These are phyloP conservation scores for Phialemoniopsis sp. DNA, from an alignment of 2,329 filamentous ascomycete species.

Conservation along the genomic window DNA sequence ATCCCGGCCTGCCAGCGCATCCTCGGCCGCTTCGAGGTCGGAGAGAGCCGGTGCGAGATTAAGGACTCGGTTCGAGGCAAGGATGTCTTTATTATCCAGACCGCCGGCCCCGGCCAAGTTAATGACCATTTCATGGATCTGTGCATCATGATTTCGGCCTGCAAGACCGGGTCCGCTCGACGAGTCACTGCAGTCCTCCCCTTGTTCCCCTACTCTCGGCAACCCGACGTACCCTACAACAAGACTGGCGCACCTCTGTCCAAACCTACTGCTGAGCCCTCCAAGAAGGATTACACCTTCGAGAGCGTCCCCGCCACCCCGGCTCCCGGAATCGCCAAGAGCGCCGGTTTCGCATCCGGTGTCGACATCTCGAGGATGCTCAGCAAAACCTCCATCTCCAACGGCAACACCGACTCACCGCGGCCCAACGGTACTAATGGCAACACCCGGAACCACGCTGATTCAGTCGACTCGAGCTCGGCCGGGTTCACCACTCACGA, in stretches of 20 bases:
- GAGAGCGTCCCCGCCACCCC: constrained; percentile 90
- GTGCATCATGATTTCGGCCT: constrained; percentile 97
- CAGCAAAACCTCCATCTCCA: constrained; percentile 58
- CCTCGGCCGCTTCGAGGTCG: constrained; percentile 88
- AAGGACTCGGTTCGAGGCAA: constrained; percentile 95
- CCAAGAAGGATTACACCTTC: constrained; percentile 71
- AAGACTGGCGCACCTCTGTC: constrained; percentile 86
- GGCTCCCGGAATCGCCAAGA: constrained; percentile 65
- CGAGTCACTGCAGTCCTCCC: constrained; percentile 91
- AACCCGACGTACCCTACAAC: constrained; percentile 96
- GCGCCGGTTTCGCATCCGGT: constrained; percentile 61
- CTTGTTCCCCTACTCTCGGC: constrained; percentile 93
- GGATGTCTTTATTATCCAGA: constrained; percentile 98
- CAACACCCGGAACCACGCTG: constrained; percentile 29
- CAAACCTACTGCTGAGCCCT: constrained; percentile 51
- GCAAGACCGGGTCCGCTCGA: constrained; percentile 79
- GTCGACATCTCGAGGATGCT: constrained; percentile 72
- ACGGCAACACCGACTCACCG: constrained; percentile 29
- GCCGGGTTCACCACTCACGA: constrained; percentile 60
- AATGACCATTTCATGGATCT: constrained; percentile 97
- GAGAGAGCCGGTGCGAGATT: constrained; percentile 93
- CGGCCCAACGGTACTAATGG: constrained; percentile 17
- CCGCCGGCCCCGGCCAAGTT: constrained; percentile 75
- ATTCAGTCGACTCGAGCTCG: constrained; percentile 27
- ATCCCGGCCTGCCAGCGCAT: constrained; percentile 81